Percentiles rank a stretch among this genome's conserved stretches.
Conservation (phyloP, 805 yeast genomes). For the Candida nemodendra region DNA sequence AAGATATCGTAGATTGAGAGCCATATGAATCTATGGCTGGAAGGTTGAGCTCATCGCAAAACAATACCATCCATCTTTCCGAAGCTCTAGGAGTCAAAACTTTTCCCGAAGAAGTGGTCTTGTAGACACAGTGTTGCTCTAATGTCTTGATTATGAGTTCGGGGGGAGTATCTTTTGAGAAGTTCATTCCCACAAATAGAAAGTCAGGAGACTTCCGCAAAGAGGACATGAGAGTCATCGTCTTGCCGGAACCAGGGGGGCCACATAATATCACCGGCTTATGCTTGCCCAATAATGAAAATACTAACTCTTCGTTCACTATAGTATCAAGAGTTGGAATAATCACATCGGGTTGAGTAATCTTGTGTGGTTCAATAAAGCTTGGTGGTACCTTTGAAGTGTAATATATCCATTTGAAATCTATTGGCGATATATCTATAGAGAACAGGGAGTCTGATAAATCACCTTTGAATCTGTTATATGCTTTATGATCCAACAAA, state of each 20-base stretch:
- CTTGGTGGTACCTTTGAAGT: slow-evolving; percentile 36
- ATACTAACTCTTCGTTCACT: slow-evolving; percentile 61
- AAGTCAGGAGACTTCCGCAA: slow-evolving; percentile 55
- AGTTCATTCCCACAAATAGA: slow-evolving; percentile 69
- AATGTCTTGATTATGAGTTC: slow-evolving; percentile 57
- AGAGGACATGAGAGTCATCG: slow-evolving; percentile 80
- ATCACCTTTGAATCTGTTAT: slow-evolving; percentile 8
- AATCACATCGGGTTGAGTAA: slow-evolving; percentile 59
- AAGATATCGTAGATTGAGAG: slow-evolving; percentile 66
- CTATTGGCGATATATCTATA: slow-evolving; percentile 43
- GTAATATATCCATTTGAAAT: slow-evolving; percentile 48
- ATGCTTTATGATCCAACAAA: slow-evolving; percentile 25
- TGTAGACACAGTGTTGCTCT: slow-evolving; percentile 70
- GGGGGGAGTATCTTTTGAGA: slow-evolving; percentile 78
- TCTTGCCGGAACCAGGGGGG: slow-evolving; percentile 97
- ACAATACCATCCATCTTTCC: slow-evolving; percentile 74
- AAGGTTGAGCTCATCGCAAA: slow-evolving; percentile 89
- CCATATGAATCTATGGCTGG: slow-evolving; percentile 73
- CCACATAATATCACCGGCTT: slow-evolving; percentile 77
- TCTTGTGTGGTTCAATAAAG: slow-evolving; percentile 56
- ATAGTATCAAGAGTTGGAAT: slow-evolving; percentile 80
- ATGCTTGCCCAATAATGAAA: slow-evolving; percentile 53
- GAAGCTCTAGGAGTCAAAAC: slow-evolving; percentile 55
- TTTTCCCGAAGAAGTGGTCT: slow-evolving; percentile 48
- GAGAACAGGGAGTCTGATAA: slow-evolving; percentile 34